Evolutionary conservation across 83 land plant species (phyloP), one percentile per base, ranked within the genome.

Genomic region (Picea engelmannii): DNA sequence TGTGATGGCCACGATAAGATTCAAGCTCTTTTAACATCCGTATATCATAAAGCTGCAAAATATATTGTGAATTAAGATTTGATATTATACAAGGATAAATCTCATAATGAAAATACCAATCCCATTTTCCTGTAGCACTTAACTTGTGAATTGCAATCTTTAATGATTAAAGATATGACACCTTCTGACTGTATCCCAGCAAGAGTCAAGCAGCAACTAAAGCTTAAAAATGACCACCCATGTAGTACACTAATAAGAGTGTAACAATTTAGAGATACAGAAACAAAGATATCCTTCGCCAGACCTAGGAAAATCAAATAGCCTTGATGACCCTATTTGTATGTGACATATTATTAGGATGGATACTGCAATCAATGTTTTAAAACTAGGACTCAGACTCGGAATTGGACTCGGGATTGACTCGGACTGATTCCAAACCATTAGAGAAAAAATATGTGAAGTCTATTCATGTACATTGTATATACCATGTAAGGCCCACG

Each of bases 21-120:
- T 98, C 96, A 81, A 98, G 90, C 86, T 98, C 99, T 84, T 94
- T 98, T 97, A 98, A 87, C 38, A 95, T 89, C 78, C 99, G 90
- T 47, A 98, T 93, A 79, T 98, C 99, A 87, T 94, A 98, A 55
- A 98, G 97, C 99, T 98, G 94, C 65, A 85, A 85, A 52, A 27
- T 24, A 59, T 59, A 16, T 59, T 6, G 60, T 13, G 8, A 9
- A 58, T 0, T 59, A 27, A 27, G 5, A 11, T 52, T 52, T 52
- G 58, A 52, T 52, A 52, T 21, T 8, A 59, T 59, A 6, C 20
- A 2, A 12, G 24, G 16, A 17, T 18, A 7, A 59, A 16, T 55
- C 17, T 12, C 62, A 10, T 27, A 69, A 9, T 7, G 52, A 20
- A 23, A 42, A 4, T 52, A 11, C 12, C 13, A 52, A 52, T 11